Evolutionary conservation across 2,329 filamentous ascomycete species (phyloP), one percentile per base, ranked within the genome.

Genomic region (Cladobotryum mycophilum): DNA sequence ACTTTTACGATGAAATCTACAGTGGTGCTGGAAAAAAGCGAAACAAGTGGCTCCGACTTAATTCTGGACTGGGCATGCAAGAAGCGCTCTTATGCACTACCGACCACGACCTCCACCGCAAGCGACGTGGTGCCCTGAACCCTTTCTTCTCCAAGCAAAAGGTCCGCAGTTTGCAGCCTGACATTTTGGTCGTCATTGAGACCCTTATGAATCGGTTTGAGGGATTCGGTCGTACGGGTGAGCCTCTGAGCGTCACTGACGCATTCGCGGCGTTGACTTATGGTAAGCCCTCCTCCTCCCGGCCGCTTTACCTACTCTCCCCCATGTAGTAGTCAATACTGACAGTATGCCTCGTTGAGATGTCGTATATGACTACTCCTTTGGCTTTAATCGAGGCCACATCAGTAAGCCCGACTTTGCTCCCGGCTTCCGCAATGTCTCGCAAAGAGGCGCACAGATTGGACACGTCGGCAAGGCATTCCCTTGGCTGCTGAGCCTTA

Each of bases 1-100:
- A 66, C 46, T 71, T 73, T 56, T 65, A 68, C 52, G 61, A 69
- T 44, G 68, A 70, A 41, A 55, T 74, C 18, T 73, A 69, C 54
- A 60, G 65, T 9, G 60, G 62, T 22, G 56, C 63, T 3, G 61
- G 56, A 41, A 54, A 59, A 38, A 60, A 58, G 11, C 59, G 68
- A 44, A 58, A 70, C 45, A 67, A 63, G 53, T 68, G 63, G 63
- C 3, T 30, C 25, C 4, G 25, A 30, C 6, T 5, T 53, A 52
- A n/a, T 68, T 68, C 47, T 65, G 64, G 51, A 61, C 60, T 35
- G 67, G 70, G 55, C 64, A 68, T 58, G 67, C 63, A 53, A 54
- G 60, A 30, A 4, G 4, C 25, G 8, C 25, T 30, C 12, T 15
- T 22, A n/a, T 22, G 35, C 7, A 69, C 69, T 42, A 53, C 64